phyloP scores from a whole-genome alignment of 208 protist species.

The Leishmania tropica region DNA sequence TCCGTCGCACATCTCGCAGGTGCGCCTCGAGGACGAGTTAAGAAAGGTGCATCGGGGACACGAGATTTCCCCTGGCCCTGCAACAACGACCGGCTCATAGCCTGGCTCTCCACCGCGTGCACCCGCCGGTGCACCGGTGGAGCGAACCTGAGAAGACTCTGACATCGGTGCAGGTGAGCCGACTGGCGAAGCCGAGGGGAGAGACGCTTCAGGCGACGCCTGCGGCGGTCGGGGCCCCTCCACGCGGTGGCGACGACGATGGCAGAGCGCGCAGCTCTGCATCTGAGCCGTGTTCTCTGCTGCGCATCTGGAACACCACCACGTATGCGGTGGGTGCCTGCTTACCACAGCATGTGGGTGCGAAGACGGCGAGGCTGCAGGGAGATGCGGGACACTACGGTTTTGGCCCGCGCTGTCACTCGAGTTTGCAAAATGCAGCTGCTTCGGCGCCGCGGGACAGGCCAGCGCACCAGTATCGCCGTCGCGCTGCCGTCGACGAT shows the following conservation, averaged over 20 bases:
- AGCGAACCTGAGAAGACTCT: neutral
- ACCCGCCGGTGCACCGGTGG: neutral
- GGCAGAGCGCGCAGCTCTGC: constrained; percentile 28
- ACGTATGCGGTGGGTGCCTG: neutral
- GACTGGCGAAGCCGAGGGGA: neutral
- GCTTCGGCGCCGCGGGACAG: neutral
- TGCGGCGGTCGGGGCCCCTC: constrained; percentile 17
- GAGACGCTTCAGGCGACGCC: neutral
- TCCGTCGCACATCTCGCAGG: constrained; percentile 36
- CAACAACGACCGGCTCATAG: constrained; percentile 6
- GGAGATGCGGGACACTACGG: neutral
- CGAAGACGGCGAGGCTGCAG: constrained; percentile 1
- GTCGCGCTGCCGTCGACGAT: constrained; percentile 2
- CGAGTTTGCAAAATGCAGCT: neutral
- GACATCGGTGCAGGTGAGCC: neutral
- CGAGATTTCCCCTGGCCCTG: constrained; percentile 21
- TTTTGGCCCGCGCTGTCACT: neutral
- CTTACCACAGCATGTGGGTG: neutral
- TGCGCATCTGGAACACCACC: constrained; percentile 27
- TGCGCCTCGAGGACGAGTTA: constrained; percentile 19
- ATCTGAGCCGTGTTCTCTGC: constrained; percentile 22
- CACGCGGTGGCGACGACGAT: constrained; percentile 21
- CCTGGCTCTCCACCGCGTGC: neutral
- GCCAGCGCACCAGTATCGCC: neutral
- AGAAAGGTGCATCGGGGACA: constrained; percentile 49